These are phyloP conservation scores for Paraphaeosphaeria minitans DNA, from an alignment of 2,329 filamentous ascomycete genomes.

Conservation along the genomic window DNA sequence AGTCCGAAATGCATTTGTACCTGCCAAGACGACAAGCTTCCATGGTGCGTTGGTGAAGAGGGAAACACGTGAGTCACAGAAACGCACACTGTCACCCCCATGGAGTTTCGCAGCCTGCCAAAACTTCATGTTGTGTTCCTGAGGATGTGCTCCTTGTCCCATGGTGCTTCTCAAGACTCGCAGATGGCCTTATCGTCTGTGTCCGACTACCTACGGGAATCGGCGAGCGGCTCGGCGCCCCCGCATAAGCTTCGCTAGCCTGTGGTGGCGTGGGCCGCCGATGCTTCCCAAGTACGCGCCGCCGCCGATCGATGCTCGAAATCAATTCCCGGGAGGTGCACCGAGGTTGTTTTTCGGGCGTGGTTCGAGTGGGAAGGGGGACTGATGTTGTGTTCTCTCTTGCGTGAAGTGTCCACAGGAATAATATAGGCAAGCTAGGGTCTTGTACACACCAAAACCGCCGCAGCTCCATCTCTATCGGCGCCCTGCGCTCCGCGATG, in stretches of 20 bases:
- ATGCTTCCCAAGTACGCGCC: background rate
- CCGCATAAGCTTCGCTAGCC: constrained; percentile 16
- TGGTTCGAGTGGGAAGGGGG: background rate
- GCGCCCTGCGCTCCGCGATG: background rate
- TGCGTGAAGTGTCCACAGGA: background rate
- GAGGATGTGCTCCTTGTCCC: background rate
- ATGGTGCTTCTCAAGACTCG: background rate
- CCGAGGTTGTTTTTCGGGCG: background rate
- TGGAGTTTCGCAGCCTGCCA: background rate
- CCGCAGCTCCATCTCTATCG: background rate
- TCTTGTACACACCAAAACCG: background rate
- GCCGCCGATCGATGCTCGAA: constrained; percentile 3
- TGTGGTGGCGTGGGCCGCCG: constrained; percentile 1
- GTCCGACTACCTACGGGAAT: constrained; percentile 9
- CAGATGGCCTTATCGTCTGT: background rate
- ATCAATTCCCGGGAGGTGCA: background rate
- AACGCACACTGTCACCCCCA: background rate
- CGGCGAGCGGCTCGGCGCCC: constrained; percentile 5
- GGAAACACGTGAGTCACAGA: background rate
- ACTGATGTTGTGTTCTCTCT: background rate
- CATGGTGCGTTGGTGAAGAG: background rate
- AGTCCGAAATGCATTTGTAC: background rate
- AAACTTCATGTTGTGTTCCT: background rate
- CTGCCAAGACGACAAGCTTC: constrained; percentile 8
- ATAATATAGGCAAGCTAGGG: background rate